Evolutionary conservation across 169 alveolate species (phyloP), one percentile per base, ranked within the genome.

Genomic region (Plasmodium gaboni): DNA sequence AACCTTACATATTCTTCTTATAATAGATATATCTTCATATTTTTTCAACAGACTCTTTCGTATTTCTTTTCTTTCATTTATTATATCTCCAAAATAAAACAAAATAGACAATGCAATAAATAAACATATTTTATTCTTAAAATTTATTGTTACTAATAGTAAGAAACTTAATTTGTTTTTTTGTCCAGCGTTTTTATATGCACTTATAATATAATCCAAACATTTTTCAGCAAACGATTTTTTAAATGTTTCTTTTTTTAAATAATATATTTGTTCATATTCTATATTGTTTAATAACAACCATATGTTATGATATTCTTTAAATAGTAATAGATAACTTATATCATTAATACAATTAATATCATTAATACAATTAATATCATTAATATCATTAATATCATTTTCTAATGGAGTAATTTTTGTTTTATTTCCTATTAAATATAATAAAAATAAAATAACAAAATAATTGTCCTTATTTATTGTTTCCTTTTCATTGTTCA

Each of bases 21-120:
- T 53, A 24, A 69, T 15, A 28, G 46, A 32, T 71, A 60, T 86
- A 17, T 73, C 46, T 1, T 38, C 44, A 74, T 86, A 72, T 42
- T 70, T 42, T 6, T 53, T 61, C 46, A 48, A 69, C 67, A 78
- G 44, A 7, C 50, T 70, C 64, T 64, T 17, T 60, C 42, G 2
- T 73, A 44, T 64, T 78, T 63, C 46, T 38, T 38, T 38, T 1
- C 9, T 38, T 48, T 50, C 53, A 50, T 59, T 19, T 50, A 86
- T 55, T 15, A 70, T 19, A 38, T 50, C 32, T 13, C 74, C 87
- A 42, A 86, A 19, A 61, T 28, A 86, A 55, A 59, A 60, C 65
- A 86, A 86, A 60, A 86, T 64, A 0, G 76, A 86, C 24, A 86
- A 57, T 9, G 74, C 86, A 60, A 86, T 46, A 59, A 46, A 86